Percentiles rank a stretch among this genome's conserved stretches.
These are phyloP conservation scores for Pilatotrama ljubarskyi DNA, from an alignment of 768 basidiomycete genomes.

Conservation along the genomic window DNA sequence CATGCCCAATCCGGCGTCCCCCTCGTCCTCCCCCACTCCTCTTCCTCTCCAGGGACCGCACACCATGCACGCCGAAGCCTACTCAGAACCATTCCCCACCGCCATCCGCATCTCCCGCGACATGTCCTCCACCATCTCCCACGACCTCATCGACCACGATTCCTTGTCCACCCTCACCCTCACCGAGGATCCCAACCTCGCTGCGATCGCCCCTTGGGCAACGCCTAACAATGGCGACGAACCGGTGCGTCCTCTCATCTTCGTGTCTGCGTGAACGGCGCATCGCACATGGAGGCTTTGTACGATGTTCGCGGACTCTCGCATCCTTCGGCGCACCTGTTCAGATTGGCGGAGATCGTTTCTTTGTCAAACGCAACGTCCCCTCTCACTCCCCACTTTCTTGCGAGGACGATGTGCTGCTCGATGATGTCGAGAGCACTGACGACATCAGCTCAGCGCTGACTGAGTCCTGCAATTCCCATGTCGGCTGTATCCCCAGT, in stretches of 20 bases:
- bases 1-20: constrained; percentile 25
- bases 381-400: too few species aligned
- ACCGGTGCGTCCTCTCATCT: constrained; percentile 6
- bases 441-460: too few species aligned
- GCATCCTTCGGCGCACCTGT: background rate
- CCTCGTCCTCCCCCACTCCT: constrained; percentile 21
- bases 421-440: too few species aligned
- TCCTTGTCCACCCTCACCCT: constrained; percentile 13
- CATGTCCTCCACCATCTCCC: constrained; percentile 10
- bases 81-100: constrained; percentile 12
- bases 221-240: constrained; percentile 18
- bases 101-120: constrained; percentile 20
- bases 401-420: too few species aligned
- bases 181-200: constrained; percentile 15
- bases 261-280: background rate
- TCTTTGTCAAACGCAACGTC: too few species aligned
- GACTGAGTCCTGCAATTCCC: background rate
- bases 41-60: constrained; percentile 26
- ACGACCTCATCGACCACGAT: constrained; percentile 17
- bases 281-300: background rate
- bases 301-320: background rate
- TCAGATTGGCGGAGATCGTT: background rate
- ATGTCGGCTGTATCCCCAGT: background rate
- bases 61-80: constrained; percentile 23
- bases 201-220: constrained; percentile 20